phyloP scores from a whole-genome alignment of 306 rosid genomes.

The Ormosia emarginata region DNA sequence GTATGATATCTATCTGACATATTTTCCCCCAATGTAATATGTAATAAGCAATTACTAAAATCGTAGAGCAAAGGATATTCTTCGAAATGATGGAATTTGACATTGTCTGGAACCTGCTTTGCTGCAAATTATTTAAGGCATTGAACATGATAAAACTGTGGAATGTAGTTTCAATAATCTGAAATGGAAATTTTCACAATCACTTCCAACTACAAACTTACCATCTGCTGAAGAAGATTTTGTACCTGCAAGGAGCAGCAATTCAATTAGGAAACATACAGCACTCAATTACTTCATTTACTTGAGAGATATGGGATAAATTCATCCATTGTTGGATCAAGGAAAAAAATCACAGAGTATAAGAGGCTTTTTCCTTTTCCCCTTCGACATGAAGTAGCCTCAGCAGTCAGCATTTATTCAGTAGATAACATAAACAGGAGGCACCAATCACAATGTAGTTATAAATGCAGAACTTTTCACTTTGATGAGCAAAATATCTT shows the following conservation, averaged over 20 bases:
- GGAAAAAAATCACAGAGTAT: neutral
- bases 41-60: neutral
- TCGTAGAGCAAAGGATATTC: slow-evolving; percentile 45
- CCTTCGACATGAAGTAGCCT: neutral
- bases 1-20: neutral
- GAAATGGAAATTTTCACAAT: neutral
- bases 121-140: slow-evolving; percentile 31
- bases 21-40: neutral
- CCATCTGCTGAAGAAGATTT: slow-evolving; percentile 57
- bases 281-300: neutral
- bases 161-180: neutral
- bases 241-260: slow-evolving; percentile 39
- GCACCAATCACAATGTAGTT: neutral
- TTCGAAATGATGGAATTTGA: slow-evolving; percentile 51
- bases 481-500: neutral
- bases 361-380: neutral
- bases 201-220: slow-evolving; percentile 24
- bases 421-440: neutral
- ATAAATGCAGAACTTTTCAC: neutral
- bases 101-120: slow-evolving; percentile 55
- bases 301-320: neutral
- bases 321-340: neutral
- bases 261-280: neutral
- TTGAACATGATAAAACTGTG: neutral
- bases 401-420: neutral